Percentiles rank a stretch among this genome's conserved stretches.
These are phyloP conservation scores for Lactarius sp. DNA, from an alignment of 768 basidiomycete species.

Conservation along the genomic window DNA sequence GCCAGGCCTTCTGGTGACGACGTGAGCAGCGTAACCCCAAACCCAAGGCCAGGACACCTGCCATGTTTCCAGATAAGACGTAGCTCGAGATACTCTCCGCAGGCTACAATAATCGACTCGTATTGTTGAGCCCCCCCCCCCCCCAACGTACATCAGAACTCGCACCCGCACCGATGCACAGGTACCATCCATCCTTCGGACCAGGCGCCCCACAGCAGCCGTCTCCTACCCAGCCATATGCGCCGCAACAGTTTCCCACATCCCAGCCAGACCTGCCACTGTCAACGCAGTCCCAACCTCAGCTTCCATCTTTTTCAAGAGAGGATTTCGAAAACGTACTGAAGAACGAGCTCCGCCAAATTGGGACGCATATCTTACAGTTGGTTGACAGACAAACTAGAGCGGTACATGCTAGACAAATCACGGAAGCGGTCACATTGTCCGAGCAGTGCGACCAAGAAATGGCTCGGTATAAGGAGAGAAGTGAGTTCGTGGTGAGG, in stretches of 20 bases:
- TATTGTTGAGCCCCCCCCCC: neutral
- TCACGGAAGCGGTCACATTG: neutral
- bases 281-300: neutral
- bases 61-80: neutral
- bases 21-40: neutral
- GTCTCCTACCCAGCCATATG: too few relatives aligned
- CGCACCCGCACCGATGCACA: neutral
- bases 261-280: too few relatives aligned
- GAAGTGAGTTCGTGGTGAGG: neutral
- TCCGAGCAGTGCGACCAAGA: neutral
- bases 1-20: neutral
- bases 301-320: neutral
- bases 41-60: neutral
- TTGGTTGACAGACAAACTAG: neutral
- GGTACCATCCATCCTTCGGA: too few relatives aligned
- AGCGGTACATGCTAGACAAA: neutral
- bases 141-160: neutral
- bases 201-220: too few relatives aligned
- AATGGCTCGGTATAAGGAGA: neutral
- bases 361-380: neutral
- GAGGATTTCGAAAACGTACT: neutral
- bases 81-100: neutral
- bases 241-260: too few relatives aligned
- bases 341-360: neutral
- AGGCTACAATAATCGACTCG: neutral